Percentiles rank a stretch among this genome's conserved stretches.
Evolutionary conservation across 2,329 filamentous ascomycete genomes (phyloP).

Genomic region (Cladophialophora carrionii): DNA sequence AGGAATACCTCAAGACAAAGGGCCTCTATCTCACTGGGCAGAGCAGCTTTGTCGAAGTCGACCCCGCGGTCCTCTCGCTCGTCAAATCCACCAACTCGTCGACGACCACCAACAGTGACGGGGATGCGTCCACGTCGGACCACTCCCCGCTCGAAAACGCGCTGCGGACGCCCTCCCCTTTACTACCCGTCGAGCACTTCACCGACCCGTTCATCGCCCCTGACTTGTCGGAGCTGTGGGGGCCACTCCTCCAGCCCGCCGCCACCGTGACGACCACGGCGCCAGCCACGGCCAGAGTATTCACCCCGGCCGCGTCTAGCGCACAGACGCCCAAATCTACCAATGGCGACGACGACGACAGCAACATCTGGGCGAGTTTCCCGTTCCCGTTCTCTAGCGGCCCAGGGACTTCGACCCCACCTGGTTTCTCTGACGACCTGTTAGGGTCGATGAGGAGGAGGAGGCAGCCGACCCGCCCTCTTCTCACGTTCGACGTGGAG

Average conservation of each 20-base stretch:
- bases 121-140: conserved; percentile 14
- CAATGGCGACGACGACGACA: not conserved
- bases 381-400: not conserved
- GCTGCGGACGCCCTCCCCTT: conserved; percentile 27
- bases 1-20: conserved; percentile 66
- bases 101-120: conserved; percentile 2
- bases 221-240: conserved; percentile 21
- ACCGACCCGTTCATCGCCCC: conserved; percentile 19
- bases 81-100: conserved; percentile 10
- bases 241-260: not conserved
- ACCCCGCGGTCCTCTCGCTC: conserved; percentile 20
- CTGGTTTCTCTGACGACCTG: conserved; percentile 16
- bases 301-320: not conserved
- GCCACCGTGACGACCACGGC: not conserved
- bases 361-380: conserved; percentile 20
- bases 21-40: conserved; percentile 42
- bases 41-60: conserved; percentile 40
- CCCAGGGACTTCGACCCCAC: not conserved
- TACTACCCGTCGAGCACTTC: conserved; percentile 9
- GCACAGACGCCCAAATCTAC: not conserved
- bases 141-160: conserved; percentile 18
- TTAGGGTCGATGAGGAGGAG: conserved; percentile 3
- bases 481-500: conserved; percentile 35
- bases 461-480: too few relatives aligned
- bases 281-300: not conserved